Conservation (phyloP, 2,329 filamentous ascomycete genomes). For the Colletotrichum orchidophilum region DNA sequence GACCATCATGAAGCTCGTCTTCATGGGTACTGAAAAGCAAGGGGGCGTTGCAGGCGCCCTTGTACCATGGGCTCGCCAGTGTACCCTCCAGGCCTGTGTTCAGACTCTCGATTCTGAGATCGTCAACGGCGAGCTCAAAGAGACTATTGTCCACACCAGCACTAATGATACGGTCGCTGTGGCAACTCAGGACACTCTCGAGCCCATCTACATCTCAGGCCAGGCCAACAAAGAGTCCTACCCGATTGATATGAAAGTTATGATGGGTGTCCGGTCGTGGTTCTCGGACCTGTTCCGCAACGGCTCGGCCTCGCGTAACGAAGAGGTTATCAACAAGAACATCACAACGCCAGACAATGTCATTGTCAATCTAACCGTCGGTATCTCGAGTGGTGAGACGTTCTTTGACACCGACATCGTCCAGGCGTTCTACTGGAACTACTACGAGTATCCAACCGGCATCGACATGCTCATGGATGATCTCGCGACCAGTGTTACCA, state of each 20-base stretch:
- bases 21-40: slow-evolving; percentile 44
- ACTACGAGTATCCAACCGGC: slow-evolving; percentile 46
- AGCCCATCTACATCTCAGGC: slow-evolving; percentile 36
- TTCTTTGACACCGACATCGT: slow-evolving; percentile 49
- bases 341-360: slow-evolving; percentile 38
- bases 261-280: slow-evolving; percentile 44
- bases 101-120: slow-evolving; percentile 41
- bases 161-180: slow-evolving; percentile 41
- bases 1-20: slow-evolving; percentile 44
- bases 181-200: slow-evolving; percentile 17
- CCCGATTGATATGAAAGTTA: slow-evolving; percentile 39
- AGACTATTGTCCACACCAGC: slow-evolving; percentile 34
- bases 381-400: slow-evolving; percentile 43
- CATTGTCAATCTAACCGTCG: slow-evolving; percentile 45
- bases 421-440: slow-evolving; percentile 51
- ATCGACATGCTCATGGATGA: slow-evolving; percentile 47
- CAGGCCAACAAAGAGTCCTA: slow-evolving; percentile 34
- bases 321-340: slow-evolving; percentile 39
- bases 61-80: slow-evolving; percentile 44
- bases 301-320: slow-evolving; percentile 41
- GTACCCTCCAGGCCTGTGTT: slow-evolving; percentile 41
- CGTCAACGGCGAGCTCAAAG: slow-evolving; percentile 40
- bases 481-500: slow-evolving; percentile 45
- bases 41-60: slow-evolving; percentile 36
- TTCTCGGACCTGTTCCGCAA: slow-evolving; percentile 42